These are phyloP conservation scores for Phytophthora colocasiae DNA, from an alignment of 352 stramenopile genomes.

Conservation along the genomic window DNA sequence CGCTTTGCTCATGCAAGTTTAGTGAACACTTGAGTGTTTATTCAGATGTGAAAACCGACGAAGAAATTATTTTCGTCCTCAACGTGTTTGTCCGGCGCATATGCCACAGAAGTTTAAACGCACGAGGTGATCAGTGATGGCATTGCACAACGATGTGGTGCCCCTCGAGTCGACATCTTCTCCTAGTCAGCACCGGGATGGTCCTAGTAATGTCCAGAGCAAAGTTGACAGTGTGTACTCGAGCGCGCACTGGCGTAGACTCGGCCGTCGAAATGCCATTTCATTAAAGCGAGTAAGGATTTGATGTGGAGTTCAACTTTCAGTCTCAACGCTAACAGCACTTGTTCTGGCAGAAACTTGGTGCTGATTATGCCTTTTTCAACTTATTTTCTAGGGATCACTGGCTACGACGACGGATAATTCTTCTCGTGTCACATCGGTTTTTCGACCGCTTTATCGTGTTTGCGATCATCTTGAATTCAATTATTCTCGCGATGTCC, in stretches of 20 bases:
- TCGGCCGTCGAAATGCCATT: conserved; percentile 20
- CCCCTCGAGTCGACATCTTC: conserved; percentile 6
- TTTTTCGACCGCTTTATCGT: conserved; percentile 90
- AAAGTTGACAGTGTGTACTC: not conserved
- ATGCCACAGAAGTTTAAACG: too few relatives aligned
- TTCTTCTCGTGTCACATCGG: conserved; percentile 51
- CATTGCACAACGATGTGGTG: conserved; percentile 12
- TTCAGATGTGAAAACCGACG: too few relatives aligned
- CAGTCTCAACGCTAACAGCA: not conserved
- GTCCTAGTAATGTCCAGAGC: not conserved
- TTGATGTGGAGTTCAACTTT: not conserved
- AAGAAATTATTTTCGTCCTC: too few relatives aligned
- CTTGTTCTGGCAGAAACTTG: conserved; percentile 34
- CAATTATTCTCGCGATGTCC: conserved; percentile 79
- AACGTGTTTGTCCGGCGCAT: too few relatives aligned
- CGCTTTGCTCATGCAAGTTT: too few relatives aligned
- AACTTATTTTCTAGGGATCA: conserved; percentile 53
- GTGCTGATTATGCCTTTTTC: conserved; percentile 58
- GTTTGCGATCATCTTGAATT: conserved; percentile 85
- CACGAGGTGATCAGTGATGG: not conserved
- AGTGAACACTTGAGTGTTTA: too few relatives aligned
- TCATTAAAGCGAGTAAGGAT: conserved; percentile 1
- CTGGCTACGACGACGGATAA: conserved; percentile 51
- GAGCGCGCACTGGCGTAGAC: not conserved
- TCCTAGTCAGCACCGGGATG: not conserved